Evolutionary conservation across 2,329 filamentous ascomycete genomes (phyloP), one percentile per base, ranked within the genome.

Genomic region (Apiospora marii): DNA sequence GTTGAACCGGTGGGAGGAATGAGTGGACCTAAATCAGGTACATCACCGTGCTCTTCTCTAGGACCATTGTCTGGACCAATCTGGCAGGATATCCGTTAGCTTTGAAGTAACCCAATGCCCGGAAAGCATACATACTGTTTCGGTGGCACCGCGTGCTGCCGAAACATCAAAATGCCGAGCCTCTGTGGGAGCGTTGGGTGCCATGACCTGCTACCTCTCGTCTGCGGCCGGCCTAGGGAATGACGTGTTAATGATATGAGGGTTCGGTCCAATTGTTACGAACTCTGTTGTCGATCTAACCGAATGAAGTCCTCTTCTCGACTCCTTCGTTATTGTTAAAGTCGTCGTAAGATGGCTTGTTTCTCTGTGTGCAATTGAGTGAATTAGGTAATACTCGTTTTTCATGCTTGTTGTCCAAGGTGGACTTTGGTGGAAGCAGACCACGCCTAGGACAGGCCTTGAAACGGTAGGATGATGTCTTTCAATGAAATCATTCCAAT

Each of bases 121-220:
- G 44, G 44, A 61, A 44, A 24, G 8, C 7, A 3, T 13, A 86
- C 92, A 80, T 86, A 97, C 95, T 77, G 98, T 94, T 84, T 99
- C 95, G 84, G 83, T 98, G 94, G 83, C 96, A 99, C 97, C 93
- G 75, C 90, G 87, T 74, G 83, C 84, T 7, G 81, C 78, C 30
- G 82, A 83, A 75, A 86, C 86, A 79, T 89, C 87, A 72, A 91
- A 85, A 77, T 86, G 87, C 61, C 77, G 71, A 46, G 70, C 71
- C 70, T 58, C 76, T 70, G 76, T 76, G 41, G 78, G 76, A 79
- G 79, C 77, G 74, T 67, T 80, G 74, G 79, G 81, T 79, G 81
- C 83, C 83, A 80, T 81, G 73, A 77, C 80, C 78, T 79, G 81
- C 80, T 79, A 80, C 82, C 78, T 78, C 67, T 85, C 41, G 41